These are phyloP conservation scores for Theobroma cacao DNA, from an alignment of 345 rosid species.

Conservation along the genomic window DNA sequence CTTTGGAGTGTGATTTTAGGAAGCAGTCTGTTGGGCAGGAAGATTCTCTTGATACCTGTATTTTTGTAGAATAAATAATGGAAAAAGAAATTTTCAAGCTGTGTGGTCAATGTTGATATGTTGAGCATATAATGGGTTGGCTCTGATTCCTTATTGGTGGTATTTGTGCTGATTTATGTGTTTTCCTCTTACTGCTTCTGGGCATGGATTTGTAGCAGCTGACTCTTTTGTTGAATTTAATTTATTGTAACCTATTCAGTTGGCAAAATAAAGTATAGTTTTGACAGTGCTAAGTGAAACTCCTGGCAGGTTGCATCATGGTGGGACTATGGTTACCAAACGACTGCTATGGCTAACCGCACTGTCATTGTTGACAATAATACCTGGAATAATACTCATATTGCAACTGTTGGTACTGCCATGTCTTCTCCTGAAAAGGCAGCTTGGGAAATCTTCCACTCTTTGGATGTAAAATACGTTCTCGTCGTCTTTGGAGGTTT, in stretches of 20 bases:
- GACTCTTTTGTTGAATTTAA: neutral
- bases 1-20: neutral
- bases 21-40: neutral
- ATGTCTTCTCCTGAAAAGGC: constrained; percentile 99
- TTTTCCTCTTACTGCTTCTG: neutral
- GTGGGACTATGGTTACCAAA: constrained; percentile 99
- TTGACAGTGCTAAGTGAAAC: neutral
- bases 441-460: constrained; percentile 97
- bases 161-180: neutral
- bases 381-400: constrained; percentile 99
- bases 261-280: neutral
- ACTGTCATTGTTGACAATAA: constrained; percentile 98
- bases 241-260: neutral
- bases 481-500: constrained; percentile 97
- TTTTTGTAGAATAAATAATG: neutral
- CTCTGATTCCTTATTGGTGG: neutral
- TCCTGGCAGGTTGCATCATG: constrained; percentile 89
- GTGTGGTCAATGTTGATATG: neutral
- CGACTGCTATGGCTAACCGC: constrained; percentile 99
- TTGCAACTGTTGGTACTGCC: constrained; percentile 99
- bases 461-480: constrained; percentile 98
- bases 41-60: neutral
- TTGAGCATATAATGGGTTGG: neutral
- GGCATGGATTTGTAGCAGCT: neutral
- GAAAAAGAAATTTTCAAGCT: neutral